Conservation (phyloP, 345 rosid species). For the Salix dunnii region DNA sequence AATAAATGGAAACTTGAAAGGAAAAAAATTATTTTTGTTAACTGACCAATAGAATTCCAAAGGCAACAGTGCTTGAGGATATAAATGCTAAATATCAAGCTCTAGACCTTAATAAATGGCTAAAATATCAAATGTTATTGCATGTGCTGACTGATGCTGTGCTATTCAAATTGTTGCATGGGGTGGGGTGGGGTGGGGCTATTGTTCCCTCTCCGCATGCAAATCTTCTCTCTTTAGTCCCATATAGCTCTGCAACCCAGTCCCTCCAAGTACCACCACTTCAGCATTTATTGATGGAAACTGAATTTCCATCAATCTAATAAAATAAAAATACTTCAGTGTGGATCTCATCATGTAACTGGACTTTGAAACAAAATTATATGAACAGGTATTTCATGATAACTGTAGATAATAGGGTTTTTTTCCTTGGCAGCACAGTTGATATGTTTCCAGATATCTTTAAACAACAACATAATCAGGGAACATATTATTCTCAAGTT, state of each 20-base stretch:
- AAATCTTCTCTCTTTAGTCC: background rate
- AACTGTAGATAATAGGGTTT: background rate
- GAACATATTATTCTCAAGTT: background rate
- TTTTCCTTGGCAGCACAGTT: background rate
- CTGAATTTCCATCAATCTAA: background rate
- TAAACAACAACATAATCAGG: background rate
- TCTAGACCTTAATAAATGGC: too few relatives aligned
- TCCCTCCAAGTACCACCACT: background rate
- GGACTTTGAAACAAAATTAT: background rate
- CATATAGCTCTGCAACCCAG: background rate
- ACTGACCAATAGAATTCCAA: background rate
- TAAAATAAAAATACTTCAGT: background rate
- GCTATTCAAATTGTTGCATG: background rate
- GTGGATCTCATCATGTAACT: background rate
- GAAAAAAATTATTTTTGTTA: too few relatives aligned
- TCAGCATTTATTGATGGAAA: background rate
- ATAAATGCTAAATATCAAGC: too few relatives aligned
- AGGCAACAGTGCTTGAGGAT: background rate
- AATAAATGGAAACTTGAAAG: background rate
- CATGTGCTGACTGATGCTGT: background rate
- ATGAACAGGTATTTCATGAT: background rate
- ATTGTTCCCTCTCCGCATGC: background rate
- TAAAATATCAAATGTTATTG: too few relatives aligned
- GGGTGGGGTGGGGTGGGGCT: too few relatives aligned
- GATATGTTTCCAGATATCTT: background rate